These are phyloP conservation scores for Trametes hirsuta DNA, from an alignment of 1,284 basidiomycete species.

Conservation along the genomic window DNA sequence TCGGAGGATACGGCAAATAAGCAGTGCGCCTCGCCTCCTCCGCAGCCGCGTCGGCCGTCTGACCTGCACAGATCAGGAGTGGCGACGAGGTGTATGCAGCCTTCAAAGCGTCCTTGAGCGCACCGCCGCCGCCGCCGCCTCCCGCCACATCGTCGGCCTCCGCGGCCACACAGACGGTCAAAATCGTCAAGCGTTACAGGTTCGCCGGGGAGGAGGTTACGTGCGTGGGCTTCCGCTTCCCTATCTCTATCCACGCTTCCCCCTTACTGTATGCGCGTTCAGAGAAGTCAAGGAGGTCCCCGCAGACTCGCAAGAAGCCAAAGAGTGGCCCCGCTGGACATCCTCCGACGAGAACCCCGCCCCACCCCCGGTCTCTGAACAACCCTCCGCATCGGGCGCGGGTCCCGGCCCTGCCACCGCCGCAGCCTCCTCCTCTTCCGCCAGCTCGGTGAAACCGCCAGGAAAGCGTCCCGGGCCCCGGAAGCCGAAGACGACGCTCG, in stretches of 20 bases:
- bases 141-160: not conserved
- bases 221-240: conserved; percentile 45
- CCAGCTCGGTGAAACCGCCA: conserved; percentile 20
- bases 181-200: conserved; percentile 66
- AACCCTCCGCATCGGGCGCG: conserved; percentile 14
- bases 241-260: not conserved
- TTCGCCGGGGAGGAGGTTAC: conserved; percentile 76
- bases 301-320: conserved; percentile 72
- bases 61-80: conserved; percentile 25
- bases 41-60: conserved; percentile 6
- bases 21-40: conserved; percentile 12
- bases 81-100: conserved; percentile 19
- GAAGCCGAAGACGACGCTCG: conserved; percentile 59
- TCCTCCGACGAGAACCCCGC: conserved; percentile 28
- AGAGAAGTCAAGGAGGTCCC: conserved; percentile 76
- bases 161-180: conserved; percentile 40
- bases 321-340: conserved; percentile 67
- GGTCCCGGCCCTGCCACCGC: not conserved
- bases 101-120: conserved; percentile 25
- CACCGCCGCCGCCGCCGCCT: conserved; percentile 2
- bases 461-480: conserved; percentile 62
- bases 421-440: conserved; percentile 10
- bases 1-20: conserved; percentile 2
- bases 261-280: conserved; percentile 3
- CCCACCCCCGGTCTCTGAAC: conserved; percentile 7